Evolutionary conservation across 352 stramenopile species (phyloP), one percentile per base, ranked within the genome.

Genomic region (Blastocystis sp.): DNA sequence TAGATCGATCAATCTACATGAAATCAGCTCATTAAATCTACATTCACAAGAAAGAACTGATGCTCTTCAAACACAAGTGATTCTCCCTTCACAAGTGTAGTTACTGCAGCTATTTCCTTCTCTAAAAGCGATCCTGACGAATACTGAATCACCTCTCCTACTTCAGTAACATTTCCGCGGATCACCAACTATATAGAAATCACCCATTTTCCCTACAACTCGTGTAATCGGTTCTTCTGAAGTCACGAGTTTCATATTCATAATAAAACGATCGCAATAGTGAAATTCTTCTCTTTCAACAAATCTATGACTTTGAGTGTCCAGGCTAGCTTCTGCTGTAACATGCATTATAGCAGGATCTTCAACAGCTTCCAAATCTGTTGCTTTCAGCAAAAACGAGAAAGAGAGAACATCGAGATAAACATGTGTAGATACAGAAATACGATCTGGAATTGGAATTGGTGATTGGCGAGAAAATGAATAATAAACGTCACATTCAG

Each of bases 11-110:
- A 17, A 84, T 44, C 73, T 64, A 84, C 3, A 57, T 57, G 22
- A 84, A 42, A 24, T 2, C 44, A 40, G 1, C 22, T 1, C 1
- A 66, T 5, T 0, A 30, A n/a, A 30, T 35, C 17, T 68, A 84
- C 73, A 84, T 84, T 44, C 3, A 84, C 15, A 13, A 84, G 13
- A 30, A 84, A 84, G 5, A n/a, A 84, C 42, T 64, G 42, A 40
- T 84, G 48, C n/a, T 42, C 19, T 68, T 66, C 73, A 11, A 44
- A 53, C 2, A 22, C 13, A 13, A 84, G 6, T 3, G 68, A 33
- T 17, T 30, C 22, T 30, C 73, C 73, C 0, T 69, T n/a, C 15
- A 44, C 37, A 24, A 84, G 22, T 15, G 59, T 24, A 15, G 51
- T 35, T 30, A 84, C 11, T 64, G 22, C 53, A 9, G 17, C 24